Percentiles rank a stretch among this genome's conserved stretches.
Evolutionary conservation across 2,329 filamentous ascomycete genomes (phyloP).

Genomic region (Fusarium sp.): DNA sequence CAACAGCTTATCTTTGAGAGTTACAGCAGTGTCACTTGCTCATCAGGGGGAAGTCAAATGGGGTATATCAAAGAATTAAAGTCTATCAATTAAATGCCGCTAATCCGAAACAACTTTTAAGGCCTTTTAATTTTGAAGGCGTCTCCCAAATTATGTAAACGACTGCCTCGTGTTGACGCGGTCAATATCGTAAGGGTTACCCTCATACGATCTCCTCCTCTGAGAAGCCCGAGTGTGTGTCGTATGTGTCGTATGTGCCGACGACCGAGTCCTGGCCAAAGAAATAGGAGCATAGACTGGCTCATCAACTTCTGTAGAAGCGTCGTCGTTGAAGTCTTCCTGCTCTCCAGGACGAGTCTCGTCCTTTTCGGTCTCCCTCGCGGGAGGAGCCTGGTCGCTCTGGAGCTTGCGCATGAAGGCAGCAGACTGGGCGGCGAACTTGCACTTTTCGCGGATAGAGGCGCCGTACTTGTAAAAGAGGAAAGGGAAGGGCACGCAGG

Average conservation of each 20-base stretch:
- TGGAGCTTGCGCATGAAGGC: constrained; percentile 38
- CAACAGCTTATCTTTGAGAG: neutral
- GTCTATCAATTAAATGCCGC: neutral
- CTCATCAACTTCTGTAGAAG: constrained; percentile 33
- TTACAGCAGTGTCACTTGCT: neutral
- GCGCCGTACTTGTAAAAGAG: constrained; percentile 38
- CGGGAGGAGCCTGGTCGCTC: neutral
- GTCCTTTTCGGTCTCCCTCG: constrained; percentile 29
- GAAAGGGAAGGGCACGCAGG: constrained; percentile 39
- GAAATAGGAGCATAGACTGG: constrained; percentile 32
- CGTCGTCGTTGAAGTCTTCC: constrained; percentile 24
- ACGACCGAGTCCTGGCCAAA: constrained; percentile 13
- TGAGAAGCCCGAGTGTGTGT: constrained; percentile 20
- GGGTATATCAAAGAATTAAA: neutral
- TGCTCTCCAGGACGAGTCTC: constrained; percentile 12
- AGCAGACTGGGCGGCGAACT: constrained; percentile 35
- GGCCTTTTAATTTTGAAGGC: neutral
- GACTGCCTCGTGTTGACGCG: constrained; percentile 35
- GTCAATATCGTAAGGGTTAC: constrained; percentile 37
- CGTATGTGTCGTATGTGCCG: constrained; percentile 12
- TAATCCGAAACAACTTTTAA: constrained; percentile 14
- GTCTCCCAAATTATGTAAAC: constrained; percentile 18
- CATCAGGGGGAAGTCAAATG: neutral
- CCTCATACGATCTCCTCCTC: constrained; percentile 31
- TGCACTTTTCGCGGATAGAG: constrained; percentile 37